phyloP scores from a whole-genome alignment of 129 eudicot species.

The Lactuca sativa region DNA sequence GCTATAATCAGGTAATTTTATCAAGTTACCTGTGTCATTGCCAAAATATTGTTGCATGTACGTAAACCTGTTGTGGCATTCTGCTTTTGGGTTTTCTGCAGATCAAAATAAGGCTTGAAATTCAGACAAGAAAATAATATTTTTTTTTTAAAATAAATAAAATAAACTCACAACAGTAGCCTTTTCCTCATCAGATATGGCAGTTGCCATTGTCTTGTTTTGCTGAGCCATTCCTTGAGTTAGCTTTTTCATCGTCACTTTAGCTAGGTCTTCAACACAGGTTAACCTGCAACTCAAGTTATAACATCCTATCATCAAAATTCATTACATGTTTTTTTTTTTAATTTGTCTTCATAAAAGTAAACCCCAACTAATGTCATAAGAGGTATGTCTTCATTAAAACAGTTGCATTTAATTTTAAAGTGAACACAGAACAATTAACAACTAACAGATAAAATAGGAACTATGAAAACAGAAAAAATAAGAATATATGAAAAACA shows the following conservation, averaged over 20 bases:
- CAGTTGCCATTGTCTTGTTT: conserved; percentile 65
- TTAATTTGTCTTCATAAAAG: too few relatives aligned
- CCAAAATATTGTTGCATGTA: conserved; percentile 90
- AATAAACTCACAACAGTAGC: conserved; percentile 62
- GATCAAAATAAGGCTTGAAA: background rate
- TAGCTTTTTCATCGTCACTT: conserved; percentile 75
- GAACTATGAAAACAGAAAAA: too few relatives aligned
- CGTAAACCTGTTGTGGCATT: conserved; percentile 84
- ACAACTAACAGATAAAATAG: too few relatives aligned
- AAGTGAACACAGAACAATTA: too few relatives aligned
- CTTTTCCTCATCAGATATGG: conserved; percentile 74
- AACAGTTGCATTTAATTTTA: too few relatives aligned
- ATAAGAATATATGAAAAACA: background rate
- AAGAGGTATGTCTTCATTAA: too few relatives aligned
- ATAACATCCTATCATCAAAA: too few relatives aligned
- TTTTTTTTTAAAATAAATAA: background rate
- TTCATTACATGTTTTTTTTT: too few relatives aligned
- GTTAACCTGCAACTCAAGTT: conserved; percentile 58
- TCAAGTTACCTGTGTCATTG: conserved; percentile 75
- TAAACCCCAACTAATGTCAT: too few relatives aligned
- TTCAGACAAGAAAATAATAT: background rate
- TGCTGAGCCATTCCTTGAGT: conserved; percentile 89
- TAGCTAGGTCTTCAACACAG: conserved; percentile 80
- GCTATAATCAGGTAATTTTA: background rate
- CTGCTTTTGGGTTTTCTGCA: conserved; percentile 88